Conservation (phyloP, 2,329 filamentous ascomycete species). For the Colletotrichum sidae region DNA sequence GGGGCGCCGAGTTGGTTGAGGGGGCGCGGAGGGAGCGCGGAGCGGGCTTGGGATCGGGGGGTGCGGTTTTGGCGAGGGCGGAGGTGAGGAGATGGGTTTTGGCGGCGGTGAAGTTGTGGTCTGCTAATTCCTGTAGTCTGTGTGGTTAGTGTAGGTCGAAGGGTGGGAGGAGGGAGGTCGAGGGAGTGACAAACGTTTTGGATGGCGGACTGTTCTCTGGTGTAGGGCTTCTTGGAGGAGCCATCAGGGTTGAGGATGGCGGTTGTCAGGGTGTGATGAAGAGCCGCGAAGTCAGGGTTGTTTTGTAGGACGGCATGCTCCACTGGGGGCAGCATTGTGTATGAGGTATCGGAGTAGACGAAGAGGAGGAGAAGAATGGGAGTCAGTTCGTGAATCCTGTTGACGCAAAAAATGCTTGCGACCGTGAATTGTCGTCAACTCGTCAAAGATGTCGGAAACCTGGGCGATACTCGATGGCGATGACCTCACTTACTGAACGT, state of each 20-base stretch:
- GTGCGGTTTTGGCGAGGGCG: slow-evolving; percentile 61
- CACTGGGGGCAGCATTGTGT: slow-evolving; percentile 67
- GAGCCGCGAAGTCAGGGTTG: slow-evolving; percentile 70
- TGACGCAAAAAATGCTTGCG: too few relatives aligned
- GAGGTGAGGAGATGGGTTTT: slow-evolving; percentile 63
- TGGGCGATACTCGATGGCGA: too few relatives aligned
- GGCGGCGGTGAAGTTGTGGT: slow-evolving; percentile 59
- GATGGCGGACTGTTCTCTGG: slow-evolving; percentile 61
- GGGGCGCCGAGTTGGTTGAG: slow-evolving; percentile 37
- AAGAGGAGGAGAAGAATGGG: too few relatives aligned
- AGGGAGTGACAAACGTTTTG: slow-evolving; percentile 55
- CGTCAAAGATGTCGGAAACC: too few relatives aligned
- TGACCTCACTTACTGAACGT: too few relatives aligned
- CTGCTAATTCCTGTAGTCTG: slow-evolving; percentile 59
- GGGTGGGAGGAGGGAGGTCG: neutral
- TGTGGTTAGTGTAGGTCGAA: too few relatives aligned
- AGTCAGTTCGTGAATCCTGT: too few relatives aligned
- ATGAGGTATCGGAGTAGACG: neutral
- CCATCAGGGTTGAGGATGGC: slow-evolving; percentile 68
- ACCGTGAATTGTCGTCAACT: too few relatives aligned
- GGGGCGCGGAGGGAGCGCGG: slow-evolving; percentile 42
- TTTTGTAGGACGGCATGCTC: slow-evolving; percentile 64
- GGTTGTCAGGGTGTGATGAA: slow-evolving; percentile 67
- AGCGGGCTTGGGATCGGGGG: slow-evolving; percentile 40
- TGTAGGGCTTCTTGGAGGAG: slow-evolving; percentile 64